Evolutionary conservation across 1,284 basidiomycete species (phyloP), one percentile per base, ranked within the genome.

Genomic region (Abortiporus biennis): DNA sequence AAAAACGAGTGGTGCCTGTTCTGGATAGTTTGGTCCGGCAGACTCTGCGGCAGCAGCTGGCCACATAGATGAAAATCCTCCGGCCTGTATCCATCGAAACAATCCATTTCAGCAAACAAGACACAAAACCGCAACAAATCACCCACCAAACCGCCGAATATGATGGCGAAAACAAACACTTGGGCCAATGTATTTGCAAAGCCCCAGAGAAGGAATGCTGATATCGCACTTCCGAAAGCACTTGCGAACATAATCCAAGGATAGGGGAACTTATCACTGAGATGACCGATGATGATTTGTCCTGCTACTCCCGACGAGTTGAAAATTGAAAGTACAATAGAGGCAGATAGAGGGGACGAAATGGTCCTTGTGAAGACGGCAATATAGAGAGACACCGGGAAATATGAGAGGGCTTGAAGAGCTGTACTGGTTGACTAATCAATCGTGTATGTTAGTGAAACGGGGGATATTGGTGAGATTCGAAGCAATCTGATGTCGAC

Each of bases 331-430:
- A 58, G 51, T 3, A 52, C 55, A 43, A 56, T 43, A 8, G 42
- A 38, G 3, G 57, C 55, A 9, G 55, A 54, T 25, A 55, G 47
- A 15, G 55, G 50, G 12, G 54, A 53, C 12, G 54, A 48, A 30
- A 58, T 42, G 19, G 47, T 35, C 21, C 49, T 53, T 16, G 55
- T 54, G 52, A 54, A 58, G 19, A 53, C 50, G 22, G 57, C 53
- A 36, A 58, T 57, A 46, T 59, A 59, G 8, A 59, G 52, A 29
- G 57, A 61, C 33, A 56, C 57, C 12, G 56, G 55, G 52, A 57
- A 57, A 43, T 53, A 58, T 1, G 54, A 54, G 8, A 59, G 44
- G 8, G 54, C 54, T 47, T 60, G 56, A 17, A 59, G 44, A 39
- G 52, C 44, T 36, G 48, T 48, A 17, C 52, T 50, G 30, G 49